These are phyloP conservation scores for Zopfia rhizophila DNA, from an alignment of 2,329 filamentous ascomycete species.

Conservation along the genomic window DNA sequence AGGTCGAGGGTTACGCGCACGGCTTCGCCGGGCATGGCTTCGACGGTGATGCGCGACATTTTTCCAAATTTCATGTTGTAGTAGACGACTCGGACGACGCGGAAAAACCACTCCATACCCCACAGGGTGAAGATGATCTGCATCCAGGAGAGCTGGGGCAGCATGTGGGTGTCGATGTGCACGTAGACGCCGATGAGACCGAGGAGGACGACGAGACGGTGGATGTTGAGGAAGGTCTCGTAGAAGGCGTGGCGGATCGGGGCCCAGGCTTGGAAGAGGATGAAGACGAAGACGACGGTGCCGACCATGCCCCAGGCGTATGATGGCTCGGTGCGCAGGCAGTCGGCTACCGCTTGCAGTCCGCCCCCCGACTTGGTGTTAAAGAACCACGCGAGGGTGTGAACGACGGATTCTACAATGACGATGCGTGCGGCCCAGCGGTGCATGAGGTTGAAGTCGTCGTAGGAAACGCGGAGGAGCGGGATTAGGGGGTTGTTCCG, in stretches of 20 bases:
- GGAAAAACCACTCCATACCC: constrained; percentile 70
- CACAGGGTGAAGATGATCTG: constrained; percentile 80
- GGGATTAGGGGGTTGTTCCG: constrained; percentile 93
- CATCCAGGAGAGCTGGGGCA: constrained; percentile 79
- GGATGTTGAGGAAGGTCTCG: constrained; percentile 90
- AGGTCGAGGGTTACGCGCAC: constrained; percentile 70
- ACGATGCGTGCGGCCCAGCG: constrained; percentile 83
- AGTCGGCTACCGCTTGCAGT: constrained; percentile 66
- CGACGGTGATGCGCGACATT: constrained; percentile 63
- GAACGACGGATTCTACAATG: constrained; percentile 74
- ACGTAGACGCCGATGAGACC: constrained; percentile 78
- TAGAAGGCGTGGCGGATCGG: constrained; percentile 94
- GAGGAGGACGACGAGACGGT: constrained; percentile 79
- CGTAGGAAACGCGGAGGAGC: constrained; percentile 87
- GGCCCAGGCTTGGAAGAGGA: constrained; percentile 77
- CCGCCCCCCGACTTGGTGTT: constrained; percentile 71
- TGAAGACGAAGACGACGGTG: constrained; percentile 67
- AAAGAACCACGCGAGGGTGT: constrained; percentile 78
- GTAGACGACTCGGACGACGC: constrained; percentile 61
- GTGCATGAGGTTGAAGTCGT: constrained; percentile 93
- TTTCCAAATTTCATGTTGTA: constrained; percentile 64
- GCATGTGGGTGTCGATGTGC: constrained; percentile 75
- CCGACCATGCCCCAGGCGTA: constrained; percentile 72
- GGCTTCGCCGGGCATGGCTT: constrained; percentile 69
- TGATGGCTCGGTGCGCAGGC: constrained; percentile 69